Base-by-base conservation (phyloP, 345 rosid species). In the Salix suchowensis region DNA sequence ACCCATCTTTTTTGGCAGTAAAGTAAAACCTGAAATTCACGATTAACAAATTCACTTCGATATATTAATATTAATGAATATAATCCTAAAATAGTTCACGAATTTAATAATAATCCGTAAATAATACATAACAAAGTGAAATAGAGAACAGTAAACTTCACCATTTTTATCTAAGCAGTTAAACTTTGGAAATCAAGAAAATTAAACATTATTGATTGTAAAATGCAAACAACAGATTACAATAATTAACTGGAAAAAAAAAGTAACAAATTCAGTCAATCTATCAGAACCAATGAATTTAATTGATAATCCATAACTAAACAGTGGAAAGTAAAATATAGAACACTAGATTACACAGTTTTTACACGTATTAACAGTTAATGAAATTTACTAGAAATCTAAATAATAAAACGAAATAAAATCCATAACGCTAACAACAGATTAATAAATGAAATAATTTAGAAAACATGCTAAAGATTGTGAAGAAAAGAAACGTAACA, bases 1-100 rank as follows among this genome's bases (percentile, higher is more conserved):
- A 65, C 65, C 58, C 61, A 72, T n/a, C 61, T 72, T 65, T 24
- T 78, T 42, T 21, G 16, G 67, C 55, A 52, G 72, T 30, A 32
- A 70, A n/a, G 70, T 32, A 70, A 54, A 61, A 62, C 79, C 79
- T 77, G 74, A 70, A n/a, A 70, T 30, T 58, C 14, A 24, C 64
- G 23, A 58, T 3, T 23, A 58, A 23, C 64, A 58, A 12, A 4
- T 58, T 58, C 64, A 58, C 28, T 23, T 23, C 6, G 4, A 58
- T 10, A 9, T 23, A 23, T 23, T 26, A 4, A 23, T 23, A 58
- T 23, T 23, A 23, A 10, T 58, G 13, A 58, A 58, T n/a, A 58
- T 58, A 58, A 23, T 58, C 64, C 28, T 4, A 9, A 4, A 23
- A n/a, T 58, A 11, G 24, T 58, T n/a, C 24, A 10, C 5, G 64